Conservation (phyloP, 2,329 filamentous ascomycete genomes). For the Didymella exigua region DNA sequence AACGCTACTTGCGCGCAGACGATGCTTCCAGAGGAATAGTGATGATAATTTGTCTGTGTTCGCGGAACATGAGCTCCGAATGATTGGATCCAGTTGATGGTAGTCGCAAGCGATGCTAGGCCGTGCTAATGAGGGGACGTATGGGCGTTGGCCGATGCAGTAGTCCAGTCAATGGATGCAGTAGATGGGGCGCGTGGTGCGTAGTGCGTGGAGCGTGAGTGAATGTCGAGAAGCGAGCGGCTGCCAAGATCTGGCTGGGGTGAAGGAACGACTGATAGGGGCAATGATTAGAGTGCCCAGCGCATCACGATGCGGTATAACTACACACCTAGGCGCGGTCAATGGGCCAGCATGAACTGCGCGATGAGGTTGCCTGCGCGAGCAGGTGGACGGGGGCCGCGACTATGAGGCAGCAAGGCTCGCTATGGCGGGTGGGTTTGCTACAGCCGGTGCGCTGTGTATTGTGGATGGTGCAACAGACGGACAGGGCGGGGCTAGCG, state of each 20-base stretch:
- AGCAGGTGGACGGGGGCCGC: slow-evolving; percentile 17
- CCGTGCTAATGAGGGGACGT: slow-evolving; percentile 41
- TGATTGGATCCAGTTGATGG: slow-evolving; percentile 35
- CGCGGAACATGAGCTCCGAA: slow-evolving; percentile 35
- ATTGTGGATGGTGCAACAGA: slow-evolving; percentile 22
- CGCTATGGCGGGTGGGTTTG: slow-evolving; percentile 17
- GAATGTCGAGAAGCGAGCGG: slow-evolving; percentile 50
- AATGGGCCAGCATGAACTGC: slow-evolving; percentile 43
- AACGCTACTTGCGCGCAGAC: slow-evolving; percentile 25
- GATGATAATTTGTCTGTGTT: slow-evolving; percentile 29
- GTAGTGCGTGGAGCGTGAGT: slow-evolving; percentile 25
- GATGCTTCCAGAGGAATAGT: slow-evolving; percentile 29
- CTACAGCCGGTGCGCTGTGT: slow-evolving; percentile 16
- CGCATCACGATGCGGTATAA: not conserved
- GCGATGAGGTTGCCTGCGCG: slow-evolving; percentile 15
- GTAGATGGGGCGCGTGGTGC: slow-evolving; percentile 17
- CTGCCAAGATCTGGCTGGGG: slow-evolving; percentile 48
- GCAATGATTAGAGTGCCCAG: not conserved
- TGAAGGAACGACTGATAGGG: slow-evolving; percentile 16
- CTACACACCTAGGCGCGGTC: slow-evolving; percentile 39
- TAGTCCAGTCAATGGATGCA: slow-evolving; percentile 48
- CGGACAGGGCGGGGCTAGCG: slow-evolving; percentile 31
- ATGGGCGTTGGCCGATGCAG: slow-evolving; percentile 30
- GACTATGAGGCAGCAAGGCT: slow-evolving; percentile 22
- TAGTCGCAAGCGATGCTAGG: slow-evolving; percentile 21